Conservation (phyloP, 257 asterid genomes). For the Parsonsia alboflavescens region DNA sequence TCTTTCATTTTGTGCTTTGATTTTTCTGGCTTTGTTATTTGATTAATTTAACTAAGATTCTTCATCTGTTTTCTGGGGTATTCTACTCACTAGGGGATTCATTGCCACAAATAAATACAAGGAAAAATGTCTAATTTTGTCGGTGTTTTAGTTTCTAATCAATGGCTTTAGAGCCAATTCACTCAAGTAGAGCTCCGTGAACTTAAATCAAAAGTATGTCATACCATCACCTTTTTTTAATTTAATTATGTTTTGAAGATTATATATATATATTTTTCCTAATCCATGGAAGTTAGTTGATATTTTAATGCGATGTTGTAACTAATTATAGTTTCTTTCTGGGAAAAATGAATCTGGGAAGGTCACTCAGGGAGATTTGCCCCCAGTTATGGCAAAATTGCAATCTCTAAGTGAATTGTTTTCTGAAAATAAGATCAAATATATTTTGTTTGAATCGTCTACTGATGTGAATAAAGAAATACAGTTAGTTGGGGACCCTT, state of each 20-base stretch:
- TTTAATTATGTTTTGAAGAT: background rate
- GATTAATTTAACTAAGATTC: too few relatives aligned
- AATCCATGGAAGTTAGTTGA: background rate
- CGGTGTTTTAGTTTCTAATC: slow-evolving; percentile 71
- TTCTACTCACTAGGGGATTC: slow-evolving; percentile 9
- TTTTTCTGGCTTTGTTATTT: background rate
- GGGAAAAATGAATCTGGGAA: slow-evolving; percentile 52
- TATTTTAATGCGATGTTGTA: background rate
- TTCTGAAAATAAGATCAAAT: slow-evolving; percentile 48
- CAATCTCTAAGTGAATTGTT: slow-evolving; percentile 46
- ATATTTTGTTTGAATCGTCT: slow-evolving; percentile 45
- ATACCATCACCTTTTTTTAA: background rate
- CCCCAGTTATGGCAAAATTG: slow-evolving; percentile 55
- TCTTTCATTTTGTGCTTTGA: background rate
- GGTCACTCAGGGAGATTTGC: slow-evolving; percentile 61
- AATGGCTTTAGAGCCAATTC: too few relatives aligned
- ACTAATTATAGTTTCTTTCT: slow-evolving; percentile 43
- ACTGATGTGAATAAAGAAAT: slow-evolving; percentile 48
- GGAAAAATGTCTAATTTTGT: slow-evolving; percentile 52
- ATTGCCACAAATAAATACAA: slow-evolving; percentile 6
- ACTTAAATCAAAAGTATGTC: too few relatives aligned
- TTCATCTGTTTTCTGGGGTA: background rate
- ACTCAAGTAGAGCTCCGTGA: too few relatives aligned
- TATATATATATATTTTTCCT: background rate
- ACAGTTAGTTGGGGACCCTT: too few relatives aligned